These are phyloP conservation scores for Fusarium mundagurra DNA, from an alignment of 2,329 filamentous ascomycete species.

Conservation along the genomic window DNA sequence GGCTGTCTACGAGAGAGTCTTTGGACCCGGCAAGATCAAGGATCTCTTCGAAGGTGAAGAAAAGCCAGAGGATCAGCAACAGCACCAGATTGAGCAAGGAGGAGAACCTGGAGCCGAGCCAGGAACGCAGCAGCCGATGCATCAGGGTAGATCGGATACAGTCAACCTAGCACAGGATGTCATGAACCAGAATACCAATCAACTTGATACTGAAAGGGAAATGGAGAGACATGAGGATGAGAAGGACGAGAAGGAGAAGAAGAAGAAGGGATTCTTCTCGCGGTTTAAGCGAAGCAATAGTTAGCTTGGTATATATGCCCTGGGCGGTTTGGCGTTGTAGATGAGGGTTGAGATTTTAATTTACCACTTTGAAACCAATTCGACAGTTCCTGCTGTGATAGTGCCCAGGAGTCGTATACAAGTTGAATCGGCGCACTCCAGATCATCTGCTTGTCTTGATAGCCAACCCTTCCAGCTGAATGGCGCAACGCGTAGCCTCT, in stretches of 20 bases:
- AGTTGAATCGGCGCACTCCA: not conserved
- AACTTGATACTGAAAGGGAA: slow-evolving; percentile 56
- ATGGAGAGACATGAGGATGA: slow-evolving; percentile 18
- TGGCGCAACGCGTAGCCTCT: no score
- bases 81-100: not conserved
- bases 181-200: slow-evolving; percentile 64
- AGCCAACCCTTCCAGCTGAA: not conserved
- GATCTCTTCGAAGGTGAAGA: slow-evolving; percentile 59
- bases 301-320: not conserved
- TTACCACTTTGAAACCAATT: no score
- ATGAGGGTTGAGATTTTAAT: no score
- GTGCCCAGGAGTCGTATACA: rapidly evolving
- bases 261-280: slow-evolving; percentile 25
- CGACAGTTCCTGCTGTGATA: not conserved
- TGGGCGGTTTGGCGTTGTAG: no score
- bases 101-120: not conserved
- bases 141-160: slow-evolving; percentile 48
- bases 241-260: slow-evolving; percentile 12
- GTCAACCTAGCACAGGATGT: slow-evolving; percentile 61
- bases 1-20: slow-evolving; percentile 62
- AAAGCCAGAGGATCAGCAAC: not conserved
- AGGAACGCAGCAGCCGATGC: not conserved
- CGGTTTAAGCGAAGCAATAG: slow-evolving; percentile 15
- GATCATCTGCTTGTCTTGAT: not conserved
- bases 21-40: slow-evolving; percentile 59